phyloP scores from a whole-genome alignment of 2,329 filamentous ascomycete genomes.

The Pezicula neosporulosa region DNA sequence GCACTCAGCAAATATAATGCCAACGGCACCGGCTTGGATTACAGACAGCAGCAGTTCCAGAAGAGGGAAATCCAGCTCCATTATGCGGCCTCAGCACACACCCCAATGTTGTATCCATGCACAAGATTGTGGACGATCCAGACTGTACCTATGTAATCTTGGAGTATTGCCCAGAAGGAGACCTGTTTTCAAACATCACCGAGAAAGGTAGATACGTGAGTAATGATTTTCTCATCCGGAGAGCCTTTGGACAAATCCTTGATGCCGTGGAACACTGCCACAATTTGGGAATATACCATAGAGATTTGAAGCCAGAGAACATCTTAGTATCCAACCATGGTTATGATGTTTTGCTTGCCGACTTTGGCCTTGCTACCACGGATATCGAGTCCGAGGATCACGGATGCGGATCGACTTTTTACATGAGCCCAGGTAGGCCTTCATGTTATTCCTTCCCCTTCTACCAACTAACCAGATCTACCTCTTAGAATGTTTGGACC shows the following conservation, averaged over 20 bases:
- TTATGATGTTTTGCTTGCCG: constrained; percentile 88
- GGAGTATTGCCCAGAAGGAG: constrained; percentile 95
- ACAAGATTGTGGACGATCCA: constrained; percentile 85
- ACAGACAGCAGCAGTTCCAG: constrained; percentile 84
- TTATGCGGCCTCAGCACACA: constrained; percentile 81
- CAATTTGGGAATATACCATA: constrained; percentile 87
- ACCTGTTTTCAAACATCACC: constrained; percentile 96
- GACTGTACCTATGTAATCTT: constrained; percentile 96
- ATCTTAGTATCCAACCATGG: constrained; percentile 88
- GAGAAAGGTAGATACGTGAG: constrained; percentile 90
- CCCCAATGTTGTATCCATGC: constrained; percentile 88
- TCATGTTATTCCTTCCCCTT: constrained; percentile 11
- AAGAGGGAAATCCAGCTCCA: constrained; percentile 90
- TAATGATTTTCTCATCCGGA: constrained; percentile 83
- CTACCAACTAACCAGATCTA: constrained; percentile 25
- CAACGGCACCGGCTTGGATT: constrained; percentile 69
- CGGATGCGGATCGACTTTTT: constrained; percentile 96
- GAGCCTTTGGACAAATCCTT: constrained; percentile 90
- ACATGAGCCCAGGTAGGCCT: constrained; percentile 95
- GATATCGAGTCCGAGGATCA: constrained; percentile 87
- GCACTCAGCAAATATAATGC: constrained; percentile 87
- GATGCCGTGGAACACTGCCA: constrained; percentile 97
- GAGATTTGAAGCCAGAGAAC: constrained; percentile 98
- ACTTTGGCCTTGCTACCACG: constrained; percentile 92
- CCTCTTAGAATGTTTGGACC: constrained; percentile 78